Percentiles rank a stretch among this genome's conserved stretches.
These are phyloP conservation scores for Fusarium pseudograminearum DNA, from an alignment of 2,329 filamentous ascomycete genomes.

Conservation along the genomic window DNA sequence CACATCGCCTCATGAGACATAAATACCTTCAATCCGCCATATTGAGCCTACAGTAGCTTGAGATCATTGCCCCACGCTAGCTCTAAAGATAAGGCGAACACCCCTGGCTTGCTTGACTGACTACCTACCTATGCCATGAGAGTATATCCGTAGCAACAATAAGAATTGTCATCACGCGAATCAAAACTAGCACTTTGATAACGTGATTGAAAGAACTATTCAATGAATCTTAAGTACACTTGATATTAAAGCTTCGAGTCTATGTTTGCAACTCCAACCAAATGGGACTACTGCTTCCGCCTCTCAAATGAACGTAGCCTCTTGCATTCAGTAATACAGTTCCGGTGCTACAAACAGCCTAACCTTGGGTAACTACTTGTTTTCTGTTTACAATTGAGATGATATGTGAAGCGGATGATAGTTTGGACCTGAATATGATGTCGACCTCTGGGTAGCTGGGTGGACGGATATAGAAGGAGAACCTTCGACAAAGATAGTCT, in stretches of 20 bases:
- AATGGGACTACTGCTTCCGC: not conserved
- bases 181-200: not conserved
- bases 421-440: no score
- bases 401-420: not conserved
- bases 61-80: conserved; percentile 21
- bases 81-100: conserved; percentile 6
- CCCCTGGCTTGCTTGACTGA: not conserved
- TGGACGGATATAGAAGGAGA: not conserved
- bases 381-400: not conserved
- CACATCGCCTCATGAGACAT: conserved; percentile 28
- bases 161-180: not conserved
- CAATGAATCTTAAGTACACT: not conserved
- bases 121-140: no score
- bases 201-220: no score
- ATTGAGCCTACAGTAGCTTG: conserved; percentile 4
- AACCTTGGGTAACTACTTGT: not conserved
- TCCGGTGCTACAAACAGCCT: not conserved
- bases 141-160: not conserved
- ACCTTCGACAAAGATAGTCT: not conserved
- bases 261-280: not conserved
- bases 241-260: not conserved
- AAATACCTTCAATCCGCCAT: not conserved
- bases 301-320: not conserved
- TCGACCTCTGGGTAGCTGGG: not conserved
- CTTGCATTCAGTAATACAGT: not conserved